phyloP scores from a whole-genome alignment of 495 filamentous ascomycete genomes.

The Neurospora tetraspora region DNA sequence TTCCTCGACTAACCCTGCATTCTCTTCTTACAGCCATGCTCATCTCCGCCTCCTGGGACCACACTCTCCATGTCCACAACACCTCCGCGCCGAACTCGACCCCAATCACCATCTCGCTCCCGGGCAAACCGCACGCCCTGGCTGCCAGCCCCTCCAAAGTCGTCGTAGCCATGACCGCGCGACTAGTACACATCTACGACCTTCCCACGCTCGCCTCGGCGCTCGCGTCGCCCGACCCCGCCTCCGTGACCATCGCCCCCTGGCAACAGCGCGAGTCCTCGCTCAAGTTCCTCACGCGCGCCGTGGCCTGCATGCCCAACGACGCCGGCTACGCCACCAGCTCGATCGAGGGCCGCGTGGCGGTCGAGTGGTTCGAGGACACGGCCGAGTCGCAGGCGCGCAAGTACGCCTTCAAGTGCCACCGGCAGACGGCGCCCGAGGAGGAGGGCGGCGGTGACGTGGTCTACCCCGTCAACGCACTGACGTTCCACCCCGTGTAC shows the following conservation, averaged over 20 bases:
- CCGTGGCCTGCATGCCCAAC: slow-evolving; percentile 92
- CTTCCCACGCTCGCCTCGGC: slow-evolving; percentile 54
- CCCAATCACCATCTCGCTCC: slow-evolving; percentile 54
- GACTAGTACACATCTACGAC: slow-evolving; percentile 86
- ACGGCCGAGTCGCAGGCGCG: slow-evolving; percentile 71
- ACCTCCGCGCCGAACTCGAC: slow-evolving; percentile 29
- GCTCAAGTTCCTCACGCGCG: slow-evolving; percentile 90
- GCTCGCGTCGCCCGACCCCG: slow-evolving; percentile 34
- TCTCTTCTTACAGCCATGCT: slow-evolving; percentile 40
- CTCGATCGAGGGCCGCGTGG: slow-evolving; percentile 86
- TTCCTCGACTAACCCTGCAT: slow-evolving; percentile 1
- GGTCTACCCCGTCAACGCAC: slow-evolving; percentile 89
- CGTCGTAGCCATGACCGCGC: slow-evolving; percentile 92
- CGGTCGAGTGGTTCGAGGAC: slow-evolving; percentile 96
- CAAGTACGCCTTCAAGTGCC: slow-evolving; percentile 98
- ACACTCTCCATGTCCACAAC: slow-evolving; percentile 74
- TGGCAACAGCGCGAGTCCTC: slow-evolving; percentile 87
- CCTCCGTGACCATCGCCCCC: slow-evolving; percentile 48
- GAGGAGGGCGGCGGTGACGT: slow-evolving; percentile 62
- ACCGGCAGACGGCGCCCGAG: slow-evolving; percentile 53
- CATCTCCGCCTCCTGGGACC: slow-evolving; percentile 89
- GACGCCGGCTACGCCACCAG: slow-evolving; percentile 83
- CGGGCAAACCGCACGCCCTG: slow-evolving; percentile 79
- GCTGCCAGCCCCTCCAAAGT: slow-evolving; percentile 72
- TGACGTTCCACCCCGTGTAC: slow-evolving; percentile 82